Evolutionary conservation across 2,329 filamentous ascomycete genomes (phyloP), one percentile per base, ranked within the genome.

Genomic region (Zymoseptoria crescenta): DNA sequence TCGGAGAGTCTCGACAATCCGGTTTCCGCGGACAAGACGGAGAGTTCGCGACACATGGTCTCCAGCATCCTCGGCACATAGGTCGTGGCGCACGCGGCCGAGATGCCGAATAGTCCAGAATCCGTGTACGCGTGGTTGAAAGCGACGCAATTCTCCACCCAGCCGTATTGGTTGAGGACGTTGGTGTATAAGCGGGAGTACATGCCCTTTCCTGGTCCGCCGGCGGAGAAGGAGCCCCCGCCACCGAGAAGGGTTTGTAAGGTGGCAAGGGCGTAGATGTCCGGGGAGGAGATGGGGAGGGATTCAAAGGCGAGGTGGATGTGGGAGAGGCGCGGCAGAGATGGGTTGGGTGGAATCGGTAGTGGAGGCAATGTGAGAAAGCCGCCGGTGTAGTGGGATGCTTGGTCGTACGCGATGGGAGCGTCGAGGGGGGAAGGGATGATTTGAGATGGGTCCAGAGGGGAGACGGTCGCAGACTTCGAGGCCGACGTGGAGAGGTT

Each of bases 121-220:
- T 99, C 94, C 0, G 90, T 94, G 81, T 99, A 99, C 52, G 89
- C 90, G 80, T 97, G 92, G 80, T 97, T 97, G 80, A 97, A 97
- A 29, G 93, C 88, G 55, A 96, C 82, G 77, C 94, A 97, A 61
- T 86, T 92, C 77, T 99, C 94, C 27, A 99, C 91, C 93, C 93
- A 99, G 67, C 89, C 91, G 77, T 96, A 87, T 76, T 97, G 92
- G 79, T 99, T 99, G 55, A 99, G 83, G 0, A 97, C 93, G 73
- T 96, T 96, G 64, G 92, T 97, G 80, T 96, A 99, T 8, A 99
- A 84, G 10, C 94, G 88, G 45, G 90, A 96, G 80, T 97, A 97
- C 94, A 99, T 99, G 74, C 94, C 94, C 79, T 99, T 99, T 56
- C 94, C 94, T 4, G 94, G 94, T 0, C 94, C 94, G 68, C 94